Evolutionary conservation across 225 moss, liverwort and hornwort genomes (phyloP), one percentile per base, ranked within the genome.

Genomic region (Polytrichum formosum): DNA sequence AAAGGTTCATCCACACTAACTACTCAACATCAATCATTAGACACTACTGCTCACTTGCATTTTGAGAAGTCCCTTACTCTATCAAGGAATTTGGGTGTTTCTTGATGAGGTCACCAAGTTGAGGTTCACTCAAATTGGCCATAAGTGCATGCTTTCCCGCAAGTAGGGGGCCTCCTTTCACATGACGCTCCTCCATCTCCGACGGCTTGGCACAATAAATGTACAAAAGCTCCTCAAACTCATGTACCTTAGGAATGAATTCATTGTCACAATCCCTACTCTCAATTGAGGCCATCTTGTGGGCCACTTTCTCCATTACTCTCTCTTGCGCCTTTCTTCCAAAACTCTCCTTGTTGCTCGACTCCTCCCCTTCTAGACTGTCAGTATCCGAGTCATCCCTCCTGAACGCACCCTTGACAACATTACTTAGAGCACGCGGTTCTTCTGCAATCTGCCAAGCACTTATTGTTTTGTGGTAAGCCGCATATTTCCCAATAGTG

Each of bases 81-180:
- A 96, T 81, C 23, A 96, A 73, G 22, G 90, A 96, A 0, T 71
- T 27, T 18, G 93, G 93, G 76, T 92, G 81, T 28, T 70, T 81
- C 56, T 74, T 83, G 63, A 96, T 88, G 21, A 90, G 83, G n/a
- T 84, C 79, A 53, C 89, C 80, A 56, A 96, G 58, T 75, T 93
- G 96, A 7, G 96, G 83, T 71, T 96, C 96, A 63, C 93, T 96
- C 58, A 96, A 68, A 66, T 96, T 96, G 21, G 92, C 96, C 96
- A 96, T 96, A 61, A 90, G 92, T 19, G 93, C 91, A 56, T 65
- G 82, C 2, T 85, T 78, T 29, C 96, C 93, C 0, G 80, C 67
- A 35, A 82, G 21, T 46, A 96, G 89, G 6, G 95, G 92, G 6
- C 90, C 93, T 28, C 87, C 89, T 56, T 83, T 78, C 1, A 78